Evolutionary conservation across 441 rosid species (phyloP).

Genomic region (Cnidoscolus chayamansa): DNA sequence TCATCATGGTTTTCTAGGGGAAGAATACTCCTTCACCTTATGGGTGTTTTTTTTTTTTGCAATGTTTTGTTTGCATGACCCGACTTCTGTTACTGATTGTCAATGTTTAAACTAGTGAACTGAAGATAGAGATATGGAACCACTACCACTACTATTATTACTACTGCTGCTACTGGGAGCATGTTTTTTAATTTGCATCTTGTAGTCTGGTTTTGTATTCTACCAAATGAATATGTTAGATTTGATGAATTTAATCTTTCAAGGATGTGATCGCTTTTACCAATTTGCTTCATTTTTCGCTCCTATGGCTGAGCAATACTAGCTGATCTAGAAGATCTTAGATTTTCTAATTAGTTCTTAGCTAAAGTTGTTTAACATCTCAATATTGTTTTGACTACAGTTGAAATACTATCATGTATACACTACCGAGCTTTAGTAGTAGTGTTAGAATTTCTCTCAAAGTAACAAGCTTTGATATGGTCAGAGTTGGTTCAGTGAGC

Average conservation of each 20-base stretch:
- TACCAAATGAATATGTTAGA: background rate
- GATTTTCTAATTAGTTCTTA: no score
- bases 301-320: no score
- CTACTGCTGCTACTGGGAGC: background rate
- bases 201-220: slow-evolving; percentile 1
- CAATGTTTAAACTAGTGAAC: slow-evolving; percentile 19
- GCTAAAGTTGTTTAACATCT: no score
- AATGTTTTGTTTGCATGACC: slow-evolving; percentile 34
- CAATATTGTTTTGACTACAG: no score
- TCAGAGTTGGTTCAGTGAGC: no score
- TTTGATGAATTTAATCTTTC: background rate
- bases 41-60: slow-evolving; percentile 24
- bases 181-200: slow-evolving; percentile 3
- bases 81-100: slow-evolving; percentile 26
- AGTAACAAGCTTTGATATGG: no score
- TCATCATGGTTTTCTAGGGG: slow-evolving; percentile 18
- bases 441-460: background rate
- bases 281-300: background rate
- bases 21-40: slow-evolving; percentile 22
- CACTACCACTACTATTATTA: background rate
- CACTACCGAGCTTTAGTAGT: background rate
- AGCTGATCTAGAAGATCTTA: no score
- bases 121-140: slow-evolving; percentile 14
- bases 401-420: no score
- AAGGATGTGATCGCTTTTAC: background rate